Conservation (phyloP, 2,329 filamentous ascomycete species). For the Aspergillus alliaceus region DNA sequence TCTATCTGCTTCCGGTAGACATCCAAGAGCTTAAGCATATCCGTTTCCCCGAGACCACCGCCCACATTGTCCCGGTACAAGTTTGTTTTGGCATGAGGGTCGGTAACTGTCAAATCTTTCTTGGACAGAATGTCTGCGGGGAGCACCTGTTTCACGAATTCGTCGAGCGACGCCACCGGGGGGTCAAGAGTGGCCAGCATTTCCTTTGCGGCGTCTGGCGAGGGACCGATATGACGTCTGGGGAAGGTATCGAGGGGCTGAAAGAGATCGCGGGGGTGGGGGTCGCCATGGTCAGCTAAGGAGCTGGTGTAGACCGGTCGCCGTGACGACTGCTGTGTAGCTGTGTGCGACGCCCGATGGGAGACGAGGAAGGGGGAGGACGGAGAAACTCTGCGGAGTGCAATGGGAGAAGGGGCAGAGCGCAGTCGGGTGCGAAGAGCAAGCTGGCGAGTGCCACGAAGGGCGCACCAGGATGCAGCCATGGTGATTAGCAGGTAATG, state of each 20-base stretch:
- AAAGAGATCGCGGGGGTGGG: conserved; percentile 41
- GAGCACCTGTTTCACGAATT: conserved; percentile 81
- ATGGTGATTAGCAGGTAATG: conserved; percentile 22
- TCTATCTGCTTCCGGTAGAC: conserved; percentile 57
- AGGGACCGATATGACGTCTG: conserved; percentile 83
- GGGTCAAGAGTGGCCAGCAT: conserved; percentile 83
- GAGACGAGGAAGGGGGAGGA: conserved; percentile 31
- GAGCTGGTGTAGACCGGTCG: conserved; percentile 79
- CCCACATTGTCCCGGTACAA: conserved; percentile 39
- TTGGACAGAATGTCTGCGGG: conserved; percentile 74
- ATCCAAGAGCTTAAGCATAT: conserved; percentile 42
- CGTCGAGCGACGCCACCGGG: conserved; percentile 70
- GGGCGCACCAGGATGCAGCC: conserved; percentile 37
- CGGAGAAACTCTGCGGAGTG: conserved; percentile 23
- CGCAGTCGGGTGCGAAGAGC: conserved; percentile 33
- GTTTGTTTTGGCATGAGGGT: conserved; percentile 45
- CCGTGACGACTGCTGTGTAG: conserved; percentile 25
- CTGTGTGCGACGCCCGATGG: conserved; percentile 30
- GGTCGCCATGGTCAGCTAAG: conserved; percentile 74
- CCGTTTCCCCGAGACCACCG: conserved; percentile 48
- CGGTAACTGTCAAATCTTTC: conserved; percentile 60
- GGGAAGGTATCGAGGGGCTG: conserved; percentile 64
- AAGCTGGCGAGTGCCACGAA: conserved; percentile 37
- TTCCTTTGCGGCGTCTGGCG: conserved; percentile 64
- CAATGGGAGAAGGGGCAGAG: conserved; percentile 20